Conservation (phyloP, 202 grass and related monocot species). For the Dendrocalamus latiflorus region DNA sequence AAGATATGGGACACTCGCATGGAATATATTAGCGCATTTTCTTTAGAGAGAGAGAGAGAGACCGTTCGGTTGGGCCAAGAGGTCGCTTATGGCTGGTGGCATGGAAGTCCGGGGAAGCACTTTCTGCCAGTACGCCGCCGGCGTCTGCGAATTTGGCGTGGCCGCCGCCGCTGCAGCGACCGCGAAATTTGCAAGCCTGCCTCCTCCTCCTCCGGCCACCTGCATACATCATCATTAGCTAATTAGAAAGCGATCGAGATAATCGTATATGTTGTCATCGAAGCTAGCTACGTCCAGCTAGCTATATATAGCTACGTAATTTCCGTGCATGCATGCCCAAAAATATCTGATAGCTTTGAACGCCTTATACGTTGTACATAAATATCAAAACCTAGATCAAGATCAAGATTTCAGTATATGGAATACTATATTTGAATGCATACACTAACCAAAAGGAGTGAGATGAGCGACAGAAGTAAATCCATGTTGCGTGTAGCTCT, state of each 20-base stretch:
- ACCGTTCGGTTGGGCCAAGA: background rate
- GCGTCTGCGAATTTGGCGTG: too few species aligned
- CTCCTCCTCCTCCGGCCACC: background rate
- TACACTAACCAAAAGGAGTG: background rate
- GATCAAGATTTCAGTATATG: background rate
- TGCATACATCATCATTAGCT: background rate
- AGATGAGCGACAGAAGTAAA: background rate
- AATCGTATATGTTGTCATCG: too few species aligned
- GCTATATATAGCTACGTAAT: too few species aligned
- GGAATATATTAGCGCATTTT: background rate
- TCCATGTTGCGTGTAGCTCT: too few species aligned
- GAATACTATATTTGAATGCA: background rate
- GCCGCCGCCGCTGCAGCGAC: background rate
- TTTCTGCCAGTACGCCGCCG: constrained; percentile 1
- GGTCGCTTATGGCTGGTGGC: background rate
- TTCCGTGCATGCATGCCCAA: too few species aligned
- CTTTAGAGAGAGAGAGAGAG: background rate
- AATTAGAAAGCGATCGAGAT: background rate
- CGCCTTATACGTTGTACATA: too few species aligned
- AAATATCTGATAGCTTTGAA: too few species aligned
- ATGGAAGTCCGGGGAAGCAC: background rate
- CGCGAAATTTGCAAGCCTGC: too few species aligned
- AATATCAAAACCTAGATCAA: too few species aligned
- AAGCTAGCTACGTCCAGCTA: too few species aligned
- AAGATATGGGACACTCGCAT: background rate